Base-by-base conservation (phyloP, 192 early-diverging fungal species). In the Coemansia sp. region DNA sequence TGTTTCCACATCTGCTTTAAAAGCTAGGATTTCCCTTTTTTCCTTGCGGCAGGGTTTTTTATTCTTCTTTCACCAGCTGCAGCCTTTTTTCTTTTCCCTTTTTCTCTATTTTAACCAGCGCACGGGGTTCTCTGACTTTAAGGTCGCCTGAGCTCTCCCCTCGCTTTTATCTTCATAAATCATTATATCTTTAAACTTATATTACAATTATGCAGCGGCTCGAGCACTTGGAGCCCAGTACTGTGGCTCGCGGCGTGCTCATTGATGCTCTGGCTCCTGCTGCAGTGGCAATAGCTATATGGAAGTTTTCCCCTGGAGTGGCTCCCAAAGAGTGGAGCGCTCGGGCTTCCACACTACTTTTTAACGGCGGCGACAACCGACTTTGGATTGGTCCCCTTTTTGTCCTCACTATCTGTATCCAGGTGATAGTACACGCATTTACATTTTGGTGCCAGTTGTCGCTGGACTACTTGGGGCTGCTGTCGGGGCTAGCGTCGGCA, bases 311-410 rank as follows among this genome's bases (percentile, higher is more conserved):
- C 2, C 14, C 26, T 1, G 25, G 25, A 4, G 51, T 14, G 10
- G 25, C 16, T 26, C 21, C 21, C 25, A 26, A 53, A 22, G 51
- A 23, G 8, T 26, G 25, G 51, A 21, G 25, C 29, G 16, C 29
- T 14, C 53, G 29, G 26, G 26, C 29, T 55, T 27, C 53, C 4
- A 14, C 10, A n/a, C 8, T 55, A 2, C 45, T 31, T 47, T 61
- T 61, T 11, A 16, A 56, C 27, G 41, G 50, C 11, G 50, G 35
- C 16, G 75, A 77, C 62, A 77, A 72, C 43, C 60, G 75, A 22
- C 53, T 50, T 19, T 72, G 75, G 75, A 61, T 77, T 6, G 75
- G 69, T 1, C 75, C 75, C 0, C 26, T 62, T 14, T 21, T 77
- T 25, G 53, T 64, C 35, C 8, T 39, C 5, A 27, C 68, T 3